Evolutionary conservation across 805 yeast genomes (phyloP).

Genomic region (Pichia pseudocactophila): DNA sequence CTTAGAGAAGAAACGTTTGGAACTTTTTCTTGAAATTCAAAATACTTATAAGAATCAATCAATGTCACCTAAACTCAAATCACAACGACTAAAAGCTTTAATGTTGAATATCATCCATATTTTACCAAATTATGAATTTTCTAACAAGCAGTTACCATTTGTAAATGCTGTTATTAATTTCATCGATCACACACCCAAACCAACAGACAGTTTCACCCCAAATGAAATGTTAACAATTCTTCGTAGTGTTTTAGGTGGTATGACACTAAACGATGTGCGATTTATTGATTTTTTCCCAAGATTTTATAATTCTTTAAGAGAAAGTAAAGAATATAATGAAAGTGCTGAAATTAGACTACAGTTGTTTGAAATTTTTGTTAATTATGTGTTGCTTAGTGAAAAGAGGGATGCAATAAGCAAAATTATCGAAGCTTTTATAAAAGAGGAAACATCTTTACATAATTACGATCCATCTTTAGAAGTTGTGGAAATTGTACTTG

Average conservation of each 20-base stretch:
- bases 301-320: constrained; percentile 25
- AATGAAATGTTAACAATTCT: constrained; percentile 19
- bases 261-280: constrained; percentile 23
- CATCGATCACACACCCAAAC: constrained; percentile 21
- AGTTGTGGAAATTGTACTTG: constrained; percentile 23
- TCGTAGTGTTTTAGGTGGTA: constrained; percentile 20
- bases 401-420: constrained; percentile 19
- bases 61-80: constrained; percentile 22
- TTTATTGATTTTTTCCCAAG: constrained; percentile 27
- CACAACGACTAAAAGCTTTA: constrained; percentile 17
- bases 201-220: constrained; percentile 17
- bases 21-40: constrained; percentile 17
- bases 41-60: constrained; percentile 18
- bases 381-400: constrained; percentile 25
- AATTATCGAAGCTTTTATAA: constrained; percentile 22
- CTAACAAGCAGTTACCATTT: constrained; percentile 21
- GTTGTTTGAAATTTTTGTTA: constrained; percentile 27
- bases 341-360: constrained; percentile 20
- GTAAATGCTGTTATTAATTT: constrained; percentile 24
- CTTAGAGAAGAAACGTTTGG: constrained; percentile 9
- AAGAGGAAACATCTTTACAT: constrained; percentile 17
- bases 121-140: constrained; percentile 18
- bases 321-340: constrained; percentile 16
- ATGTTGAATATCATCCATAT: constrained; percentile 15
- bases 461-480: constrained; percentile 14